Evolutionary conservation across 1,139 yeast genomes (phyloP), one percentile per base, ranked within the genome.

Genomic region (Saccharomyces hybrid): DNA sequence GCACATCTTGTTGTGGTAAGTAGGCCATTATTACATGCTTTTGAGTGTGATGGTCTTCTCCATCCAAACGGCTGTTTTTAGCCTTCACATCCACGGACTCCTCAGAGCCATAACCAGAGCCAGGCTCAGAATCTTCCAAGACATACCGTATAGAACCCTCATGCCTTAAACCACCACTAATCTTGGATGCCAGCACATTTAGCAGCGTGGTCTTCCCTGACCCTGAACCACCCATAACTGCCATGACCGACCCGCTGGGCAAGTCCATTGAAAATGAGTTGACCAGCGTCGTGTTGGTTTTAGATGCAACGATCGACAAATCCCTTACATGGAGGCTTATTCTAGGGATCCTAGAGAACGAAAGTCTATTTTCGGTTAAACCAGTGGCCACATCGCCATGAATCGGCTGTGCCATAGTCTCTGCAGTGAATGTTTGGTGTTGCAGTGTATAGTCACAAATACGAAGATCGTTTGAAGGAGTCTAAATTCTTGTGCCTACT

Each of bases 201-300:
- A 89, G 73, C 47, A 89, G 68, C 0, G 96, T 87, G 0, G 96
- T 89, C 65, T 89, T 89, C 4, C 96, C 96, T 5, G 90, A 82
- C 0, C 96, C 96, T 0, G 95, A 65, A 9, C 69, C 70, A 48
- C 70, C 70, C 58, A 67, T 64, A 14, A 67, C 61, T 2, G 69
- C 70, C 66, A 65, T 64, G 4, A 67, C 56, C 28, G 69, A 64
- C 4, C 70, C 70, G 55, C 64, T 61, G 1, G 64, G 63, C 24
- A 67, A 54, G 47, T 62, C 64, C 46, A 66, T 44, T 2, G 68
- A 65, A 11, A 67, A 59, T 2, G 62, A 56, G 28, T 61, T 56
- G 1, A 66, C 63, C 12, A 67, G 51, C 8, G 55, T 52, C 7
- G 55, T 57, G 9, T 59, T 54, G 1, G 60, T 56, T 52, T 64